Evolutionary conservation across 2,329 filamentous ascomycete species (phyloP), one percentile per base, ranked within the genome.

Genomic region (Drechslerella dactyloides): DNA sequence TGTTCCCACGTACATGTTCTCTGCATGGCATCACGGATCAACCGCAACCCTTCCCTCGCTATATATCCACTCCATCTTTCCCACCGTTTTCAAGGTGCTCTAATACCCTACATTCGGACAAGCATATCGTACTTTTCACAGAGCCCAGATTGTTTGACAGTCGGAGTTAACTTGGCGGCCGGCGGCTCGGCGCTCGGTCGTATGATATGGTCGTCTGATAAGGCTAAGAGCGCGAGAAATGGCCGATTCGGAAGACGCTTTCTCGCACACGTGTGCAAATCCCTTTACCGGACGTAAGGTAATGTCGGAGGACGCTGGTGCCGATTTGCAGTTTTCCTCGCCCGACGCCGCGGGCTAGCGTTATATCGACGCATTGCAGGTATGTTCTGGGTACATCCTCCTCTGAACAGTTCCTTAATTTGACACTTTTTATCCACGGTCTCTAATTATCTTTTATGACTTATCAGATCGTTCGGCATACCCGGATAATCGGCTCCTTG

Each of bases 151-250:
- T 51, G 62, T 59, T 59, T 59, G 62, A 52, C 54, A 48, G 54
- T 60, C 56, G 55, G 50, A n/a, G 33, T 57, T 52, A 52, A 57
- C 53, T 58, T 54, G 44, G 66, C 66, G 59, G 54, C 53, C 50
- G 48, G 59, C 58, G 13, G 23, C 48, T 70, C 66, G 53, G 59
- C 46, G 59, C 59, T 70, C 66, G 66, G 66, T 35, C 27, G 48
- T 50, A 40, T 48, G n/a, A 37, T 62, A 40, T 40, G 44, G 52
- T 52, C 51, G 64, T 42, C 46, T 69, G 64, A 69, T 69, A 68
- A 52, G 50, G 35, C 24, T n/a, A 21, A 33, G n/a, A 53, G 33
- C 7, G 30, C 48, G 15, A 62, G 33, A 44, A 63, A 42, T 42
- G 44, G 52, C 65, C 65, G 65, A 27, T 63, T 54, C 58, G 65